These are phyloP conservation scores for Orobanche coerulescens DNA, from an alignment of 257 asterid genomes.

Conservation along the genomic window DNA sequence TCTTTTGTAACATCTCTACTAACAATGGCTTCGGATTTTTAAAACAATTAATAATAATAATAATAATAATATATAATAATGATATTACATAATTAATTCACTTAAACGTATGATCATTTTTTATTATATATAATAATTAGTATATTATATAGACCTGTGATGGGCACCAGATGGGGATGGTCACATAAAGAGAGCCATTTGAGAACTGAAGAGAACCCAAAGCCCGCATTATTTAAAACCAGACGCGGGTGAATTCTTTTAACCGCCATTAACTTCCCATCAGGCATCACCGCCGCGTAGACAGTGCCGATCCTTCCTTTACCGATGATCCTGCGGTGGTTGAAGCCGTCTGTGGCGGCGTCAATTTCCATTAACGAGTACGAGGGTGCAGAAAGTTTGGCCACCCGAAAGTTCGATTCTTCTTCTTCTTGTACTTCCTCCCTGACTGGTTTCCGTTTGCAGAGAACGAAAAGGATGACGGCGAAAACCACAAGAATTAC, in stretches of 20 bases:
- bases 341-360: conserved; percentile 81
- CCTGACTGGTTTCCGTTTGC: conserved; percentile 34
- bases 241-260: conserved; percentile 67
- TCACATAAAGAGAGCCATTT: conserved; percentile 57
- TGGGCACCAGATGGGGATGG: conserved; percentile 63
- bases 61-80: no score
- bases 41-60: no score
- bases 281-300: conserved; percentile 65
- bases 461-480: conserved; percentile 32
- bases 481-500: conserved; percentile 27
- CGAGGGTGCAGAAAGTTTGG: conserved; percentile 37
- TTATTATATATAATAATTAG: no score
- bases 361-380: conserved; percentile 61
- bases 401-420: conserved; percentile 19
- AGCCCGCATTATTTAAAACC: conserved; percentile 62
- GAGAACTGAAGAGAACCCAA: conserved; percentile 58
- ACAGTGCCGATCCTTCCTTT: conserved; percentile 67
- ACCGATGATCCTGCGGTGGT: conserved; percentile 59
- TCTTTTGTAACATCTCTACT: no score
- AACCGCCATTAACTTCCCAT: conserved; percentile 57
- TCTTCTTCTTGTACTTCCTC: conserved; percentile 19
- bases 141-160: conserved; percentile 47
- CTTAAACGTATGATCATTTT: no score
- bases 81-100: no score
- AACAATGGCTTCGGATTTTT: no score